phyloP scores from a whole-genome alignment of 108 stramenopile genomes.

The Asterionellopsis glacialis region DNA sequence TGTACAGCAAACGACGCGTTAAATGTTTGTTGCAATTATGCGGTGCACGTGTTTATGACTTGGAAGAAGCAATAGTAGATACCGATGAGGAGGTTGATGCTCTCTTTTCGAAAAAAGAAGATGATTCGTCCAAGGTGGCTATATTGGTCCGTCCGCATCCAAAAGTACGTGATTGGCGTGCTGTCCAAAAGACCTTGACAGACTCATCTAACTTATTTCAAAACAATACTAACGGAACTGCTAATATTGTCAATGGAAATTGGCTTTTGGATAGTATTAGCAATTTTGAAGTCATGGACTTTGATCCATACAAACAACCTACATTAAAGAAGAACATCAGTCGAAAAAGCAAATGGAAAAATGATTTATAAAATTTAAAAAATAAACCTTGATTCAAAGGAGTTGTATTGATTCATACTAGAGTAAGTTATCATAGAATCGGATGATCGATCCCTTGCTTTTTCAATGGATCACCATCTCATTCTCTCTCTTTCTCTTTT shows the following conservation, averaged over 20 bases:
- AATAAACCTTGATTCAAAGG: no score
- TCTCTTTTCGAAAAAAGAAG: conserved; percentile 22
- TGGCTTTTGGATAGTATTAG: conserved; percentile 46
- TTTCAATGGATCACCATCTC: no score
- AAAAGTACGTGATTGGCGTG: conserved; percentile 6
- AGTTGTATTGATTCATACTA: no score
- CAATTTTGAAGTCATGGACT: conserved; percentile 19
- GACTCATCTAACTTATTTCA: neutral
- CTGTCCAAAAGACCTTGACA: neutral
- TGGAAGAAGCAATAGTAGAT: neutral
- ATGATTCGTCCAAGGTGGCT: conserved; percentile 20
- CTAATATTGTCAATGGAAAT: conserved; percentile 24
- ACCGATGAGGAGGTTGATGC: neutral
- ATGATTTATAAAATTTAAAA: no score
- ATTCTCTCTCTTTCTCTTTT: no score
- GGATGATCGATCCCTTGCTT: no score
- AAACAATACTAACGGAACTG: no score
- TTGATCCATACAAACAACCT: neutral
- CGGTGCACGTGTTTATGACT: conserved; percentile 26
- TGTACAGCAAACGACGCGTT: conserved; percentile 19
- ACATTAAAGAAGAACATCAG: neutral
- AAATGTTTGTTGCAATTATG: conserved; percentile 31
- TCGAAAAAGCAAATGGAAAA: no score
- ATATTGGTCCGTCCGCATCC: conserved; percentile 19
- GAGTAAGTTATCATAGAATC: no score